A percentile compares a stretch with the other conserved stretches of the same genome.
Evolutionary conservation across 768 basidiomycete species (phyloP).

Genomic region (Tricholoma flavovirens): DNA sequence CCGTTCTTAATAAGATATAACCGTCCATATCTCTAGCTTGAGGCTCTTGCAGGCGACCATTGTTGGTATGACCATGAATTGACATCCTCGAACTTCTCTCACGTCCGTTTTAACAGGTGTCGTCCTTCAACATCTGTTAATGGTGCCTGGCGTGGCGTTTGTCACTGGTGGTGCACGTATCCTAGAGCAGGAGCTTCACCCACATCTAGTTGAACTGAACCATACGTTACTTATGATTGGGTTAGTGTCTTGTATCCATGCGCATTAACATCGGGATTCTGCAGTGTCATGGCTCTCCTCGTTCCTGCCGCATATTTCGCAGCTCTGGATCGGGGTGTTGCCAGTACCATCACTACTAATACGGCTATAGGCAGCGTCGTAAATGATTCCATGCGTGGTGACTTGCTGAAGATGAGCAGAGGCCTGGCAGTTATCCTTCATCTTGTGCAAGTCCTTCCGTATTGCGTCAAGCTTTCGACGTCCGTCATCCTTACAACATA

Average conservation of each 20-base stretch:
- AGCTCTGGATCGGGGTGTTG: conserved; percentile 38
- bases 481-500: background rate
- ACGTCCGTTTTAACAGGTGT: conserved; percentile 40
- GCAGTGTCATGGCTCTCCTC: conserved; percentile 56
- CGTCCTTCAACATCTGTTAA: conserved; percentile 64
- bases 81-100: background rate
- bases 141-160: conserved; percentile 67
- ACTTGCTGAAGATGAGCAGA: conserved; percentile 57
- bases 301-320: conserved; percentile 67
- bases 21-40: conserved; percentile 33
- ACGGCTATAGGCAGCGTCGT: conserved; percentile 23
- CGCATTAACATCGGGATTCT: background rate
- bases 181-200: conserved; percentile 62
- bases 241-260: conserved; percentile 27
- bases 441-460: conserved; percentile 37
- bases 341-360: conserved; percentile 8
- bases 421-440: conserved; percentile 62
- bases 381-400: conserved; percentile 37
- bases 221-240: conserved; percentile 65
- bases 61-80: conserved; percentile 35
- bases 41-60: conserved; percentile 65
- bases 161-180: conserved; percentile 67
- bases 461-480: background rate
- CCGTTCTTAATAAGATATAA: background rate
- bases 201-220: conserved; percentile 60